A percentile compares a stretch with the other conserved stretches of the same genome.
Conservation (phyloP, 352 stramenopile genomes). For the Pythium rhizo-oryzae region DNA sequence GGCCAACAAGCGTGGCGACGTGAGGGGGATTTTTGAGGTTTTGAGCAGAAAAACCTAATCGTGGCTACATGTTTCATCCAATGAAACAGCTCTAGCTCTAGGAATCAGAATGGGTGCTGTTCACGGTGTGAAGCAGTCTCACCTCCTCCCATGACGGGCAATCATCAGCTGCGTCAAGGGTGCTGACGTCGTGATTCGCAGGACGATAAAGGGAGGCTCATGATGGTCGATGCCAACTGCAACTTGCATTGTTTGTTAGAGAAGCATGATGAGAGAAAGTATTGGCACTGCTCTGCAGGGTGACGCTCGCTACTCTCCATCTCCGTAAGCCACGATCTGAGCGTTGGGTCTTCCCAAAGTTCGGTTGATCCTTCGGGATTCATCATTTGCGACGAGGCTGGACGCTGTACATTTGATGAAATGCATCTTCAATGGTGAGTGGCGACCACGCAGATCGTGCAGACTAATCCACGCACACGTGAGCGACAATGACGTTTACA, state of each 20-base stretch:
- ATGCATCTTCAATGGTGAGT: neutral
- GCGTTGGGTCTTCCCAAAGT: no score
- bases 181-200: neutral
- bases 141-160: neutral
- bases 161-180: neutral
- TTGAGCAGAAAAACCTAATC: conserved; percentile 20
- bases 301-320: neutral
- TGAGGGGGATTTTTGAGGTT: conserved; percentile 14
- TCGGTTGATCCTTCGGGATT: neutral
- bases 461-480: conserved; percentile 14
- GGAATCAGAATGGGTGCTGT: conserved; percentile 3
- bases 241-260: neutral
- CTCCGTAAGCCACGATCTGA: neutral
- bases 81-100: neutral
- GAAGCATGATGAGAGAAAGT: neutral
- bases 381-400: neutral
- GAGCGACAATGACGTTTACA: conserved; percentile 38
- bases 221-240: neutral
- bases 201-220: neutral
- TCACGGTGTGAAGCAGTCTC: neutral
- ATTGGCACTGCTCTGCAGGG: neutral
- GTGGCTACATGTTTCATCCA: conserved; percentile 17
- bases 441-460: conserved; percentile 5
- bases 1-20: conserved; percentile 6
- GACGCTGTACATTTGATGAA: neutral